Percentiles rank a stretch among this genome's conserved stretches.
Evolutionary conservation across 257 asterid genomes (phyloP).

Genomic region (Scutellaria minor): DNA sequence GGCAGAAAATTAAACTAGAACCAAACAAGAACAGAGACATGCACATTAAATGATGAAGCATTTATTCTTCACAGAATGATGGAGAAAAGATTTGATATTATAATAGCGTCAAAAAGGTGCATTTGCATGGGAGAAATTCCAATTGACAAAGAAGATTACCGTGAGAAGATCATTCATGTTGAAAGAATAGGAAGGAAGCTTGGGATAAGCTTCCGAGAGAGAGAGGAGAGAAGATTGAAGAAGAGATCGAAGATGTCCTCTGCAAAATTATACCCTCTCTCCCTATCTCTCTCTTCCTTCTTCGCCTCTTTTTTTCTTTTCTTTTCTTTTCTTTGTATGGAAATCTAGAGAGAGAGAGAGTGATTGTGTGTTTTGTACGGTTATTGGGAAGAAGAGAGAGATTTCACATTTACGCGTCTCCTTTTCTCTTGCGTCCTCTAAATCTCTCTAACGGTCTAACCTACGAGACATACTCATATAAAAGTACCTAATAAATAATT

Average conservation of each 20-base stretch:
- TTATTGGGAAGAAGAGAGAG: conserved; percentile 31
- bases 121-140: conserved; percentile 11
- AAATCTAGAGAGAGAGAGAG: conserved; percentile 22
- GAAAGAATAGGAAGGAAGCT: conserved; percentile 33
- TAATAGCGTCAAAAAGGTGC: conserved; percentile 10
- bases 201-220: conserved; percentile 30
- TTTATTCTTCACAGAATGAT: not conserved
- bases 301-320: conserved; percentile 9
- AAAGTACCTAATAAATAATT: no score
- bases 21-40: conserved; percentile 10
- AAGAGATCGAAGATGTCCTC: conserved; percentile 18
- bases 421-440: not conserved
- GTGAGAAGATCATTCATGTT: conserved; percentile 72
- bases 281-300: conserved; percentile 17
- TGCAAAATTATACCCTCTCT: conserved; percentile 6
- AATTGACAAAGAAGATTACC: conserved; percentile 32
- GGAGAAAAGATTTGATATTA: not conserved
- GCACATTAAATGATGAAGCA: not conserved
- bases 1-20: not conserved
- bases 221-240: conserved; percentile 28
- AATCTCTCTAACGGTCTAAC: not conserved
- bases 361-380: conserved; percentile 24
- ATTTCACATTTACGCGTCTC: conserved; percentile 36
- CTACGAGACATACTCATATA: no score
- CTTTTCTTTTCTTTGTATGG: not conserved